Percentiles rank a stretch among this genome's conserved stretches.
phyloP scores from a whole-genome alignment of 352 stramenopile genomes.

The Globisporangium polare region DNA sequence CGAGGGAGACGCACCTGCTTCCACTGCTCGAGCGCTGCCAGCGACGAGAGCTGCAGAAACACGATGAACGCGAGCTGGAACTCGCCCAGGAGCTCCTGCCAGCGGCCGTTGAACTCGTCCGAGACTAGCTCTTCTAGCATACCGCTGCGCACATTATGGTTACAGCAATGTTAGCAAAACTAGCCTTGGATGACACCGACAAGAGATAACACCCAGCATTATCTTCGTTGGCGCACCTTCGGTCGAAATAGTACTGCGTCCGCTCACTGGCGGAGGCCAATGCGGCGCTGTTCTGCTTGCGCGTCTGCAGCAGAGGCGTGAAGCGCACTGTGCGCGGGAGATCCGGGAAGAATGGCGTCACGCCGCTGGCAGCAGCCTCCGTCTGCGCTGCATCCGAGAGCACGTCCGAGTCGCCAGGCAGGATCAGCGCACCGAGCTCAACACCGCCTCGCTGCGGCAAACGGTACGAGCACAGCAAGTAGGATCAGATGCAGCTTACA shows the following conservation, averaged over 20 bases:
- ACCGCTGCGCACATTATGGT: slow-evolving; percentile 20
- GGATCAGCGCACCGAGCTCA: slow-evolving; percentile 54
- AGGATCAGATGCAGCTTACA: too few relatives aligned
- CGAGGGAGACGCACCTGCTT: slow-evolving; percentile 86
- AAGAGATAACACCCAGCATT: too few relatives aligned
- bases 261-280: slow-evolving; percentile 39
- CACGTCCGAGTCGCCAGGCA: slow-evolving; percentile 65
- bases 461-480: background rate
- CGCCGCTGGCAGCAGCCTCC: slow-evolving; percentile 9
- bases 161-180: too few relatives aligned
- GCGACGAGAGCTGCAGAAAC: slow-evolving; percentile 92
- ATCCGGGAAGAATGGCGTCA: slow-evolving; percentile 74
- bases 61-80: slow-evolving; percentile 92
- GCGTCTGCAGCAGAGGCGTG: slow-evolving; percentile 47
- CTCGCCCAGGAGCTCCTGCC: slow-evolving; percentile 88
- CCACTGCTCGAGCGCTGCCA: slow-evolving; percentile 92
- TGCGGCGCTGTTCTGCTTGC: slow-evolving; percentile 18
- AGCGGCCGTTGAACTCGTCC: slow-evolving; percentile 36
- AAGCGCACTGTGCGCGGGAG: slow-evolving; percentile 71
- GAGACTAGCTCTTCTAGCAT: slow-evolving; percentile 48
- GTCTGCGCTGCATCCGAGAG: slow-evolving; percentile 15
- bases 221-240: slow-evolving; percentile 34
- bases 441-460: slow-evolving; percentile 57
- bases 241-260: slow-evolving; percentile 78
- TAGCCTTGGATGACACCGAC: too few relatives aligned